Percentiles rank a stretch among this genome's conserved stretches.
Evolutionary conservation across 2,329 filamentous ascomycete genomes (phyloP).

Genomic region (Fusarium chlamydosporum): DNA sequence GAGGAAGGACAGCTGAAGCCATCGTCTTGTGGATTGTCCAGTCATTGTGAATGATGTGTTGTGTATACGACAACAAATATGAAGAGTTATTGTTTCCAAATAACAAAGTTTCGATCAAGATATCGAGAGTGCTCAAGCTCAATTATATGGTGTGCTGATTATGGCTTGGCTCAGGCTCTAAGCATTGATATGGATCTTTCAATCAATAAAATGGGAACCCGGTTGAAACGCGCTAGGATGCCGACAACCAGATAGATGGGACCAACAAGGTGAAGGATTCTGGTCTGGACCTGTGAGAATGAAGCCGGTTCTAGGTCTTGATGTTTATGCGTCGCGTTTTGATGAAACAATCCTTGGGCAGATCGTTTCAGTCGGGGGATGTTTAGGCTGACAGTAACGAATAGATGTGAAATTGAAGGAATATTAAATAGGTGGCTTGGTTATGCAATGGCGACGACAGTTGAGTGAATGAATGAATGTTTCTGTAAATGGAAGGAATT

Average conservation of each 20-base stretch:
- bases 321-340: constrained; percentile 29
- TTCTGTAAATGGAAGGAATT: constrained; percentile 26
- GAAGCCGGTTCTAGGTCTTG: constrained; percentile 8
- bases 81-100: background rate
- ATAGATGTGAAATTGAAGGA: constrained; percentile 5
- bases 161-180: constrained; percentile 22
- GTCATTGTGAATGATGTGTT: constrained; percentile 27
- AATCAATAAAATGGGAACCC: constrained; percentile 44
- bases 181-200: constrained; percentile 37
- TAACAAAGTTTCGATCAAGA: background rate
- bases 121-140: constrained; percentile 14
- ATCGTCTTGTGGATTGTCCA: constrained; percentile 41
- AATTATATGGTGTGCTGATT: constrained; percentile 31
- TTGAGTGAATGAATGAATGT: background rate
- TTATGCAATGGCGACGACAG: background rate
- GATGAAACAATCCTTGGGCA: constrained; percentile 32
- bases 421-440: constrained; percentile 16
- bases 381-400: background rate
- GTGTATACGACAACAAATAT: background rate
- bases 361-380: constrained; percentile 24
- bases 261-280: constrained; percentile 33
- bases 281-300: constrained; percentile 6
- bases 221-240: constrained; percentile 47
- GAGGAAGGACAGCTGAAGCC: constrained; percentile 46
- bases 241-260: constrained; percentile 35